Conservation (phyloP, 1,139 yeast species). For the Arxiozyma heterogenica region DNA sequence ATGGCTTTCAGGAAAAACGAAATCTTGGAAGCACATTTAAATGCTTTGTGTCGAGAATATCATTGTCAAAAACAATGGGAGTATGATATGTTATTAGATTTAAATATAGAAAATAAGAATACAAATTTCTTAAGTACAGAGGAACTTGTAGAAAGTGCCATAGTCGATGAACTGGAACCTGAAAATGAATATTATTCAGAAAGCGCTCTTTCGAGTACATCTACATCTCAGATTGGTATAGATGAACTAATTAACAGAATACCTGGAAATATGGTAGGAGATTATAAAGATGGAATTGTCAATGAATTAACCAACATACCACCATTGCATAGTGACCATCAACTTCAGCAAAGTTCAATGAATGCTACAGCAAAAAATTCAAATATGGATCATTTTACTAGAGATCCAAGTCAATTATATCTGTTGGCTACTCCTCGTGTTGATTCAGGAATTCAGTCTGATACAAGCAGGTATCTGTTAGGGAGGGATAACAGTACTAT, state of each 20-base stretch:
- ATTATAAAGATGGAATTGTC: not conserved
- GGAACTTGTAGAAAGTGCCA: constrained; percentile 55
- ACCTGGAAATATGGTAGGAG: constrained; percentile 5
- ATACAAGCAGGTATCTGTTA: not conserved
- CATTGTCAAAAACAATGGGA: constrained; percentile 53
- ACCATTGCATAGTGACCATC: not conserved
- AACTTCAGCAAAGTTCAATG: not conserved
- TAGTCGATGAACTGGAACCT: constrained; percentile 39
- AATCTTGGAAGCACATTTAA: constrained; percentile 33
- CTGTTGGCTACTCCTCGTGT: not conserved
- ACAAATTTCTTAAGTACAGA: constrained; percentile 53
- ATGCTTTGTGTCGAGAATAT: constrained; percentile 38
- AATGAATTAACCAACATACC: not conserved
- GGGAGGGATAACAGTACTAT: not conserved
- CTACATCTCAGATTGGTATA: constrained; percentile 10
- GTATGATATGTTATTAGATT: constrained; percentile 44
- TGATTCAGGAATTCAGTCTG: not conserved
- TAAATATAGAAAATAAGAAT: constrained; percentile 48
- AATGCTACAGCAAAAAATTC: not conserved
- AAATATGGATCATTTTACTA: not conserved
- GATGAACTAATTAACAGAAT: constrained; percentile 11
- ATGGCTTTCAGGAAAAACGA: constrained; percentile 31
- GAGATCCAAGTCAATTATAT: not conserved
- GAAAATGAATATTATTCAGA: constrained; percentile 7
- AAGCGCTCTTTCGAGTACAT: constrained; percentile 5